Evolutionary conservation across 2,329 filamentous ascomycete genomes (phyloP).

Genomic region (Trichophaea hybrida): DNA sequence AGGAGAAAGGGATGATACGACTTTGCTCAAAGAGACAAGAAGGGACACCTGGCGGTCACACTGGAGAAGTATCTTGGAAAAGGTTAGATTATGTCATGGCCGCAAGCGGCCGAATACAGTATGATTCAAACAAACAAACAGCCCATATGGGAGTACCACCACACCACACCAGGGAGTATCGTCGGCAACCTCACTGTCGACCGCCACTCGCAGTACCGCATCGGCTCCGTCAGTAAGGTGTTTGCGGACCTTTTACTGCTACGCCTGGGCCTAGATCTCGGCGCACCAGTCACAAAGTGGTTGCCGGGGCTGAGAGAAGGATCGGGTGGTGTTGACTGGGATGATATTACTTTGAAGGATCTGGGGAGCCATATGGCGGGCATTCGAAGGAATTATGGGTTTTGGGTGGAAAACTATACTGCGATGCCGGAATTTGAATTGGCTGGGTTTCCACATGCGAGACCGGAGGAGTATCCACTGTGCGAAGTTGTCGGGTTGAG

Average conservation of each 20-base stretch:
- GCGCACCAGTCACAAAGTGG: conserved; percentile 30
- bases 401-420: neutral
- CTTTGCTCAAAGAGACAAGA: too few species aligned
- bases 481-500: neutral
- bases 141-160: conserved; percentile 36
- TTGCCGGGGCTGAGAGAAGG: conserved; percentile 27
- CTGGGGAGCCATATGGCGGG: conserved; percentile 32
- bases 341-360: conserved; percentile 32
- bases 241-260: conserved; percentile 33
- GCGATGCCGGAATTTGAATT: too few species aligned
- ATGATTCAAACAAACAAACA: too few species aligned
- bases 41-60: too few species aligned
- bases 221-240: conserved; percentile 34
- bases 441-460: neutral
- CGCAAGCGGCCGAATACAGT: too few species aligned
- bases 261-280: conserved; percentile 30
- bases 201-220: conserved; percentile 33
- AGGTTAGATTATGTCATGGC: too few species aligned
- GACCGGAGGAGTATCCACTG: conserved; percentile 24
- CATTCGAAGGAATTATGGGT: conserved; percentile 31
- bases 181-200: conserved; percentile 30
- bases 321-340: conserved; percentile 30
- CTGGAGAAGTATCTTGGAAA: too few species aligned
- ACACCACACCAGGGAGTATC: conserved; percentile 30
- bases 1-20: too few species aligned